Evolutionary conservation across 352 stramenopile species (phyloP).

Genomic region (Discostella stelligera): DNA sequence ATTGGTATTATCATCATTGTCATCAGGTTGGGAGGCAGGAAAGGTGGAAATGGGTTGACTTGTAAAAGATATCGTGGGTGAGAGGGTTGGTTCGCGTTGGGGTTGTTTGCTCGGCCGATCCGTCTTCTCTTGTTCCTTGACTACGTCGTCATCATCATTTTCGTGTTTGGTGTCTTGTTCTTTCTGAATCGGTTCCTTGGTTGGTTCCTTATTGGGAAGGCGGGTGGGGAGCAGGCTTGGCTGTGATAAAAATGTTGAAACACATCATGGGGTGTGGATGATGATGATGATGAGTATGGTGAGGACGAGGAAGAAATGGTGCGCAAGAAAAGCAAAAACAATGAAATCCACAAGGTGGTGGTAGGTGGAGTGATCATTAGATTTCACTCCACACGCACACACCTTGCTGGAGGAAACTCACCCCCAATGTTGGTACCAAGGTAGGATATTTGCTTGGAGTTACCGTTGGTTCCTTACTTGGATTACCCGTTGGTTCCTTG

Average conservation of each 20-base stretch:
- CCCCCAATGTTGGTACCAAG: conserved; percentile 1
- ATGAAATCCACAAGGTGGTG: no score
- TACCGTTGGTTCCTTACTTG: conserved; percentile 8
- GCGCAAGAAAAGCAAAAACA: neutral
- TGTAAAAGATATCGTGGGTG: neutral
- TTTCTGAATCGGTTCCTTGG: conserved; percentile 17
- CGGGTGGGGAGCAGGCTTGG: conserved; percentile 9
- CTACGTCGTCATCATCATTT: neutral
- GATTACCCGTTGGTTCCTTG: conserved; percentile 4
- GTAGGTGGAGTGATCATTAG: no score
- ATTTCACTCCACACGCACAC: no score
- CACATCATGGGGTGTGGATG: no score
- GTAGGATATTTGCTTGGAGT: conserved; percentile 13
- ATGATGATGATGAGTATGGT: neutral
- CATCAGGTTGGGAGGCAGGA: neutral
- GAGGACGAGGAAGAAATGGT: neutral
- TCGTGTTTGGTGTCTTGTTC: conserved; percentile 1
- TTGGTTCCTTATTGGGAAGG: conserved; percentile 13
- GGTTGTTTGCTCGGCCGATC: neutral
- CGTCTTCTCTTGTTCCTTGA: conserved; percentile 1
- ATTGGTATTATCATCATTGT: conserved; percentile 4
- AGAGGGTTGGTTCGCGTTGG: neutral
- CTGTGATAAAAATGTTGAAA: no score
- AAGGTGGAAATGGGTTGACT: neutral
- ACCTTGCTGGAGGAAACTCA: no score